Percentiles rank a stretch among this genome's conserved stretches.
Conservation (phyloP, 352 stramenopile genomes). For the Globisporangium paroecandrum region DNA sequence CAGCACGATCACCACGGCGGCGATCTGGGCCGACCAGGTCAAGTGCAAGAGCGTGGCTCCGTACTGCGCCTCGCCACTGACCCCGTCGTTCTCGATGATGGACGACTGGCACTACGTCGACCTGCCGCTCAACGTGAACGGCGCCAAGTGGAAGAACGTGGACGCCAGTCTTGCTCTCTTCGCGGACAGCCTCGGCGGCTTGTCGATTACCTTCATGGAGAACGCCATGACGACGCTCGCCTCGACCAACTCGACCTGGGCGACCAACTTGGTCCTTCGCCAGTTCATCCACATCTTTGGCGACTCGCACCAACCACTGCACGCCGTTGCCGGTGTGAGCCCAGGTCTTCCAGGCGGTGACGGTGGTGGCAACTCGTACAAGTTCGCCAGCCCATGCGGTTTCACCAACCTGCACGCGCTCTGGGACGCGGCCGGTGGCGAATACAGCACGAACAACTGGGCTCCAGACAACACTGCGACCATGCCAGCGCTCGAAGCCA, state of each 20-base stretch:
- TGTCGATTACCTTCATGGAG: conserved; percentile 42
- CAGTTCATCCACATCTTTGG: conserved; percentile 75
- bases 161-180: conserved; percentile 47
- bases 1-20: conserved; percentile 35
- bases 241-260: conserved; percentile 66
- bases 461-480: conserved; percentile 17
- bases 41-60: conserved; percentile 45
- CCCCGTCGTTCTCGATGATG: conserved; percentile 50
- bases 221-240: conserved; percentile 46
- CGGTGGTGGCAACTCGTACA: conserved; percentile 55
- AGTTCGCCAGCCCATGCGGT: conserved; percentile 41
- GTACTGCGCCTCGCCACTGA: conserved; percentile 30
- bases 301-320: conserved; percentile 60
- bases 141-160: conserved; percentile 33
- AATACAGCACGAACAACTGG: conserved; percentile 60
- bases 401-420: conserved; percentile 65
- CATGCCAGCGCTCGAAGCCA: conserved; percentile 19
- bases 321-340: conserved; percentile 47
- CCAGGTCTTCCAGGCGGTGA: conserved; percentile 46
- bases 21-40: conserved; percentile 56
- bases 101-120: conserved; percentile 73
- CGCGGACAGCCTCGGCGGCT: conserved; percentile 44
- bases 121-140: conserved; percentile 51
- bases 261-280: conserved; percentile 55
- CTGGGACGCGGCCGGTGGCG: conserved; percentile 52